Evolutionary conservation across 2,329 filamentous ascomycete genomes (phyloP), one percentile per base, ranked within the genome.

Genomic region (Penicillium sp.): DNA sequence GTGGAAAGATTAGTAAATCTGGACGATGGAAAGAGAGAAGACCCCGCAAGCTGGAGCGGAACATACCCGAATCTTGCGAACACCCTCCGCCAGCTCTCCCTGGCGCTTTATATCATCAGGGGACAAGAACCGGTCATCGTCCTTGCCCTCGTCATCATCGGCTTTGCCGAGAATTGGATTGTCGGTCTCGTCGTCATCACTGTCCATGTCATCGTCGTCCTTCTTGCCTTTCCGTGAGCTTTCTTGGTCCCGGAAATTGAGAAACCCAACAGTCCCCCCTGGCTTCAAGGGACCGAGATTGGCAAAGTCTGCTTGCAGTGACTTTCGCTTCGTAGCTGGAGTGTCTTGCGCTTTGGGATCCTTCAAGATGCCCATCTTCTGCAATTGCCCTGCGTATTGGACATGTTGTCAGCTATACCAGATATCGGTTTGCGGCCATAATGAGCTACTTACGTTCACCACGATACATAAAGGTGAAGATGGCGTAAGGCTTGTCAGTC

Each of bases 391-490:
- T 94, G 30, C 17, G 16, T 1, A 7, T 7, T 23, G 13, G 28
- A 43, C 5, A 10, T 3, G 36, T n/a, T 2, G 25, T 40, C 40
- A 43, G 26, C 4, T 6, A 34, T 26, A 4, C 15, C 5, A 2
- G 20, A 39, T 15, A 14, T 11, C 15, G 17, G 2, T 5, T 14
- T 10, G 3, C 11, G 11, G 17, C n/a, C n/a, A 25, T 7, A 21
- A 30, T 7, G 18, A 16, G n/a, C 8, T 27, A 81, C 88, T 74
- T 75, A 94, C 91, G 85, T 63, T 95, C 87, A 64, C 93, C 93
- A 46, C 93, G 81, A 65, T 98, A 98, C 70, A 97, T 88, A 66
- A 98, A 98, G 18, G 94, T 97, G 65, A 98, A 98, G 7, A 87
- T 84, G 3, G 93, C 93, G 69, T 95, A 98, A 3, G 94, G 93